phyloP scores from a whole-genome alignment of 2,329 filamentous ascomycete species.

The Hortaea werneckii region DNA sequence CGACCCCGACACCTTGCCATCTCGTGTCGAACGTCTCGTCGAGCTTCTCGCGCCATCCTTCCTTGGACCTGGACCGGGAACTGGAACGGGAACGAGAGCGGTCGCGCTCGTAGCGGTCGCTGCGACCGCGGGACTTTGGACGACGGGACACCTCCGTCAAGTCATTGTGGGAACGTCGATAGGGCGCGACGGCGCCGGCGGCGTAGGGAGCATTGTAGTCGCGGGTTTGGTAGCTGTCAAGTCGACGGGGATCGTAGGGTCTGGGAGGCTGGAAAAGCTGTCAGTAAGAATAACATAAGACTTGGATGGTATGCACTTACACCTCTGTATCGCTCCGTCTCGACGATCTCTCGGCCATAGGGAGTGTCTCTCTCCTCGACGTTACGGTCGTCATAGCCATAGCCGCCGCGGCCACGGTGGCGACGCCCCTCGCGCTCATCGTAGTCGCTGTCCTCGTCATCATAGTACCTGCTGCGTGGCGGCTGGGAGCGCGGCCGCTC shows the following conservation, averaged over 20 bases:
- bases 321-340: constrained; percentile 22
- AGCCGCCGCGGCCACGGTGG: constrained; percentile 10
- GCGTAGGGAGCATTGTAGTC: constrained; percentile 12
- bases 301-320: constrained; percentile 16
- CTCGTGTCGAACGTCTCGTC: constrained; percentile 25
- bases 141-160: constrained; percentile 7
- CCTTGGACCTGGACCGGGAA: constrained; percentile 13
- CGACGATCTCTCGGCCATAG: constrained; percentile 22
- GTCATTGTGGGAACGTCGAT: constrained; percentile 18
- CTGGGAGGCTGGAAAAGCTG: neutral
- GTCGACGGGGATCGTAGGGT: constrained; percentile 10
- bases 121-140: constrained; percentile 13
- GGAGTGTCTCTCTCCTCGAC: constrained; percentile 5
- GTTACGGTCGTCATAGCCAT: constrained; percentile 17
- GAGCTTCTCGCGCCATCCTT: constrained; percentile 19
- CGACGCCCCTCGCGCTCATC: constrained; percentile 19
- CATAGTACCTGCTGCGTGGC: constrained; percentile 17
- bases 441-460: constrained; percentile 23
- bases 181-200: constrained; percentile 16
- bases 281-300: constrained; percentile 9
- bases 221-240: constrained; percentile 12
- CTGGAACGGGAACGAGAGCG: constrained; percentile 14
- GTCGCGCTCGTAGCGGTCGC: constrained; percentile 11
- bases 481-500: constrained; percentile 20
- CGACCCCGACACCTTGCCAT: constrained; percentile 21